phyloP scores from a whole-genome alignment of 2,329 filamentous ascomycete genomes.

The Drechslerella stenobrocha region DNA sequence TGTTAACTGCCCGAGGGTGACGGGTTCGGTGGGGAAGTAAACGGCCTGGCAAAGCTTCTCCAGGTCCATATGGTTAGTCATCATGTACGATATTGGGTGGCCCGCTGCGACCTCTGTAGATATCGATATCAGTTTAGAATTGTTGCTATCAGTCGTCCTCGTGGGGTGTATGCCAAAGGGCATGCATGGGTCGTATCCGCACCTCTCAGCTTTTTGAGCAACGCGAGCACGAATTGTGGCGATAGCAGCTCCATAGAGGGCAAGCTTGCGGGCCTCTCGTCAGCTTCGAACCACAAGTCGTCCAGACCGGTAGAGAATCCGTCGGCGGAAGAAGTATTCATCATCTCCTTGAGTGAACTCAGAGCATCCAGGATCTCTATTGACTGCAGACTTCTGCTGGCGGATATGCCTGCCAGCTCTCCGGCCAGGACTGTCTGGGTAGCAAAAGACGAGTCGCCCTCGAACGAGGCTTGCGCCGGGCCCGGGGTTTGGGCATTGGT shows the following conservation, averaged over 20 bases:
- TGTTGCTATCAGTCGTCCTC: no score
- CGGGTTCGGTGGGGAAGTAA: slow-evolving; percentile 43
- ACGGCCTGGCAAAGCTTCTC: slow-evolving; percentile 41
- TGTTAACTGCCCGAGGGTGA: slow-evolving; percentile 36
- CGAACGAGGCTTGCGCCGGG: slow-evolving; percentile 30
- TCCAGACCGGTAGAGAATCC: slow-evolving; percentile 32
- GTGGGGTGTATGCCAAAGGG: no score
- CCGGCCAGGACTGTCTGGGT: slow-evolving; percentile 39
- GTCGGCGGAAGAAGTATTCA: slow-evolving; percentile 37
- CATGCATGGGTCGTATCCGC: neutral
- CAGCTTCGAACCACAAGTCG: slow-evolving; percentile 38
- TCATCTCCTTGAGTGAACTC: slow-evolving; percentile 40
- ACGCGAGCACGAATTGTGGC: slow-evolving; percentile 28
- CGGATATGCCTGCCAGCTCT: slow-evolving; percentile 31
- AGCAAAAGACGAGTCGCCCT: slow-evolving; percentile 43
- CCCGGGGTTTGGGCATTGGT: slow-evolving; percentile 25
- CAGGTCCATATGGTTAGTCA: slow-evolving; percentile 37
- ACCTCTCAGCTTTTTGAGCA: slow-evolving; percentile 35
- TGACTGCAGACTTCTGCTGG: slow-evolving; percentile 24
- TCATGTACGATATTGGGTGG: slow-evolving; percentile 35
- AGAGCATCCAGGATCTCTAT: slow-evolving; percentile 39
- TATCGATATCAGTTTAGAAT: neutral
- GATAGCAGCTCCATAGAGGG: slow-evolving; percentile 38
- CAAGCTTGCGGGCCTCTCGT: slow-evolving; percentile 26
- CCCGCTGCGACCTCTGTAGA: slow-evolving; percentile 28